phyloP scores from a whole-genome alignment of 331 rosid species.

The Saraca asoca region DNA sequence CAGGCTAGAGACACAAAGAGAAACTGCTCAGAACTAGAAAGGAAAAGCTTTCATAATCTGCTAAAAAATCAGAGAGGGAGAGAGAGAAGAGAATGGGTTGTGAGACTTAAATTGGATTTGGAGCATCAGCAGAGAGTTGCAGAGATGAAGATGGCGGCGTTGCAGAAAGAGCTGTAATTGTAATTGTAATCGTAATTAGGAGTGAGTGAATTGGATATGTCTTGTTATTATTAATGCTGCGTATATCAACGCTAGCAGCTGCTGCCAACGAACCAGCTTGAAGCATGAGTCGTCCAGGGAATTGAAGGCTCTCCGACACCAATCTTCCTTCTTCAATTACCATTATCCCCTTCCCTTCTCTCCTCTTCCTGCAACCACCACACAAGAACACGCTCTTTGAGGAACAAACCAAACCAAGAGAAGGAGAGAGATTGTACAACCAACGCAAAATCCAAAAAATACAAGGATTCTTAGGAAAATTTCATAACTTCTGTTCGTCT shows the following conservation, averaged over 20 bases:
- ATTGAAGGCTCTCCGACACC: slow-evolving; percentile 49
- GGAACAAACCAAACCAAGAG: background rate
- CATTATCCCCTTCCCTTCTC: no score
- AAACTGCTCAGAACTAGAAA: slow-evolving; percentile 44
- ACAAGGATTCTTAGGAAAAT: background rate
- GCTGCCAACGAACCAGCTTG: no score
- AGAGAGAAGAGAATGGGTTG: slow-evolving; percentile 39
- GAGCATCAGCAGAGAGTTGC: slow-evolving; percentile 39
- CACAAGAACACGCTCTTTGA: slow-evolving; percentile 27
- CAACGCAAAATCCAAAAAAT: slow-evolving; percentile 2
- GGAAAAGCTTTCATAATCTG: slow-evolving; percentile 55
- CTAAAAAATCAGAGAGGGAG: slow-evolving; percentile 36
- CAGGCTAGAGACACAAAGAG: slow-evolving; percentile 42
- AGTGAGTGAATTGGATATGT: slow-evolving; percentile 18
- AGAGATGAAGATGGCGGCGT: slow-evolving; percentile 83
- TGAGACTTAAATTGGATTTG: slow-evolving; percentile 49
- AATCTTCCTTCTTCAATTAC: background rate
- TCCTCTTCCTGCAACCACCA: slow-evolving; percentile 32
- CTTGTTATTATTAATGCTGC: slow-evolving; percentile 28
- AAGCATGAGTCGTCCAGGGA: slow-evolving; percentile 1
- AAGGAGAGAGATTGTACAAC: background rate
- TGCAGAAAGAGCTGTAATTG: slow-evolving; percentile 50
- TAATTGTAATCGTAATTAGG: background rate
- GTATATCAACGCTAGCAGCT: slow-evolving; percentile 37
- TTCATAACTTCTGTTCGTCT: background rate